Evolutionary conservation across 371 early-diverging fungal species (phyloP), one percentile per base, ranked within the genome.

Genomic region (Mucor circinelloides): DNA sequence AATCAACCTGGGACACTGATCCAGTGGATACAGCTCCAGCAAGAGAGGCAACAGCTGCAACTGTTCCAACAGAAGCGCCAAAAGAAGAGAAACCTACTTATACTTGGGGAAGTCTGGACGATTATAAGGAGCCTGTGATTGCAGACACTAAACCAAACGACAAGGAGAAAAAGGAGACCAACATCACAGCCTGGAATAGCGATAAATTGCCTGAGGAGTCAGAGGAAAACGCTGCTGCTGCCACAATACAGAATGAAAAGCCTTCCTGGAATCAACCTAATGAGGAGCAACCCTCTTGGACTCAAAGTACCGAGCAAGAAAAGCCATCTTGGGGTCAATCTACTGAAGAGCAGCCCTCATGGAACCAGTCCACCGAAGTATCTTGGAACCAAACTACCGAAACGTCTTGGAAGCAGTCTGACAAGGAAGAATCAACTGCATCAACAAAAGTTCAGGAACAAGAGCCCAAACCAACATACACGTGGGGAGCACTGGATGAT

Each of bases 401-500:
- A 7, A 1, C 46, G 4, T 46, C 46, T 2, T 46, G 46, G 46
- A 19, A 8, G 1, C 34, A 34, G 1, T 1, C 34, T 9, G 34
- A 34, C 9, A 34, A 34, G 34, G 34, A 34, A 9, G 8, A 34
- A 34, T 10, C 34, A 1, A 34, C 34, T 34, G 9, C 7, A 6
- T 34, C 31, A 31, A 31, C 34, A 34, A 34, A n/a, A n/a, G n/a
- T n/a, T n/a, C 34, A 34, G 34, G 8, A 34, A 34, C 34, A 4
- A 34, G 34, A 34, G 6, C 34, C 19, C 6, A 44, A 44, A 21
- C 50, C 61, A 31, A 32, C 23, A 1, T 61, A 61, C 9, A 61
- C 61, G 13, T 61, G 61, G 61, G 61, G 50, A 0, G 44, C 61
- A 7, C 48, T 61, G 27, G 48, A 61, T 19, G 61, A 61, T 19